Conservation (phyloP, 352 stramenopile species). For the Phytophthora syringae region DNA sequence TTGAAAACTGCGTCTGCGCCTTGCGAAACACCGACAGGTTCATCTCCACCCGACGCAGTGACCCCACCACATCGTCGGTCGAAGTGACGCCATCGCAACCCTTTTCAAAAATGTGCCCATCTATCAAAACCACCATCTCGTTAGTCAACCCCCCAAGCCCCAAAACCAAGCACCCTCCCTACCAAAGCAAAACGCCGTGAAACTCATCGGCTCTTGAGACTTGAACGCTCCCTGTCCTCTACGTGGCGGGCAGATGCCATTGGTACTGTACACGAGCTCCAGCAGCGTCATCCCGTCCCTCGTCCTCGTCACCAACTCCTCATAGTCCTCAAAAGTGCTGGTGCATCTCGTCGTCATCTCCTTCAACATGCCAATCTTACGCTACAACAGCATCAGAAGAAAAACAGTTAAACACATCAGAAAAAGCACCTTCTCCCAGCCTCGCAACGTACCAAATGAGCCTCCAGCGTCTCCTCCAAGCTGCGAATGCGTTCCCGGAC, state of each 20-base stretch:
- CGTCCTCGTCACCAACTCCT: constrained; percentile 45
- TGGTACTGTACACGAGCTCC: constrained; percentile 66
- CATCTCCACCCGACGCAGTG: constrained; percentile 49
- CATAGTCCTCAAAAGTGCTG: constrained; percentile 36
- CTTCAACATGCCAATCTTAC: constrained; percentile 79
- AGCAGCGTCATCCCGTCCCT: constrained; percentile 54
- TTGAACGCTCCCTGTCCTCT: constrained; percentile 64
- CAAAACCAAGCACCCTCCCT: neutral
- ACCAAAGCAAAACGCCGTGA: constrained; percentile 60
- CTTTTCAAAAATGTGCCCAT: constrained; percentile 36
- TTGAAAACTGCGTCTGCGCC: constrained; percentile 55
- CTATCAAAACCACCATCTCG: constrained; percentile 3
- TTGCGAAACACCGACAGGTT: constrained; percentile 56
- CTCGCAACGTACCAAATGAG: constrained; percentile 69
- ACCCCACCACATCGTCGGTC: constrained; percentile 49
- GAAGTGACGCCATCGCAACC: constrained; percentile 4
- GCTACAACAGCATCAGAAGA: constrained; percentile 44
- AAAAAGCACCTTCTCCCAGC: too few relatives aligned
- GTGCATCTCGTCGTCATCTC: constrained; percentile 55
- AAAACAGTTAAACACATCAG: neutral
- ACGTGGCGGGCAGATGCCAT: constrained; percentile 57
- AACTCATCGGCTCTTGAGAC: constrained; percentile 53
- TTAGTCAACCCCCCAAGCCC: constrained; percentile 1
- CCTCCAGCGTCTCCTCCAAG: constrained; percentile 71
- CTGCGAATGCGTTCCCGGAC: constrained; percentile 66